Conservation (phyloP, 768 basidiomycete genomes). For the Hygrophorus pudorinus region DNA sequence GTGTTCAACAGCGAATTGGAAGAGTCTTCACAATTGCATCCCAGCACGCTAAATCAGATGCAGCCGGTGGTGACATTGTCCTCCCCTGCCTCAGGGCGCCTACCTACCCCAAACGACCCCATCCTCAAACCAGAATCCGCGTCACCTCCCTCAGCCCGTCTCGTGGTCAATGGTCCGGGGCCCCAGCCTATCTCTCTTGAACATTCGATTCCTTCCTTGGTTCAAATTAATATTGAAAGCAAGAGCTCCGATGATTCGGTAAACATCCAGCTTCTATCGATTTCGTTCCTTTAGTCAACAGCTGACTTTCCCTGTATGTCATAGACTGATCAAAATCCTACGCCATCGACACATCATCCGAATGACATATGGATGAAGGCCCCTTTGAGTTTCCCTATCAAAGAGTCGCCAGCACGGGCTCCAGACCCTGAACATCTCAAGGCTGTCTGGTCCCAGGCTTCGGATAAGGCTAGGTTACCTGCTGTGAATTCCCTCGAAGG, state of each 20-base stretch:
- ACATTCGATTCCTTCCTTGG: slow-evolving; percentile 17
- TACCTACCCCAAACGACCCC: background rate
- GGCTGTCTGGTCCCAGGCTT: slow-evolving; percentile 74
- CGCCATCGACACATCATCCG: slow-evolving; percentile 28
- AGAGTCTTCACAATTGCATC: slow-evolving; percentile 18
- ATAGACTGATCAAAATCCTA: slow-evolving; percentile 38
- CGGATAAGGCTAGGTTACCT: slow-evolving; percentile 57
- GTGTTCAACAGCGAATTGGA: slow-evolving; percentile 76
- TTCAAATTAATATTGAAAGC: slow-evolving; percentile 31
- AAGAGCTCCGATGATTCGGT: slow-evolving; percentile 49
- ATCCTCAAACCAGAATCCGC: background rate
- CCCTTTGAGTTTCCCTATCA: slow-evolving; percentile 44
- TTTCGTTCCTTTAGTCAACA: slow-evolving; percentile 8
- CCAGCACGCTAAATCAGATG: slow-evolving; percentile 10
- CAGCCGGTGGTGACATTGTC: slow-evolving; percentile 17
- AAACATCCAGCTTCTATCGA: slow-evolving; percentile 16
- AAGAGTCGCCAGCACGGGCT: slow-evolving; percentile 58
- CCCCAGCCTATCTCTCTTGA: slow-evolving; percentile 14
- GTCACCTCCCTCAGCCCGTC: background rate
- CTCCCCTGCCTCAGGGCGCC: slow-evolving; percentile 9
- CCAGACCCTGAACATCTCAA: slow-evolving; percentile 82
- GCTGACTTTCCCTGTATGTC: slow-evolving; percentile 3
- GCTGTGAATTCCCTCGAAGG: slow-evolving; percentile 75
- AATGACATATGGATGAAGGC: slow-evolving; percentile 45
- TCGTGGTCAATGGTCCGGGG: slow-evolving; percentile 3